Evolutionary conservation across 2,329 filamentous ascomycete genomes (phyloP), one percentile per base, ranked within the genome.

Genomic region (Botrytis byssoidea): DNA sequence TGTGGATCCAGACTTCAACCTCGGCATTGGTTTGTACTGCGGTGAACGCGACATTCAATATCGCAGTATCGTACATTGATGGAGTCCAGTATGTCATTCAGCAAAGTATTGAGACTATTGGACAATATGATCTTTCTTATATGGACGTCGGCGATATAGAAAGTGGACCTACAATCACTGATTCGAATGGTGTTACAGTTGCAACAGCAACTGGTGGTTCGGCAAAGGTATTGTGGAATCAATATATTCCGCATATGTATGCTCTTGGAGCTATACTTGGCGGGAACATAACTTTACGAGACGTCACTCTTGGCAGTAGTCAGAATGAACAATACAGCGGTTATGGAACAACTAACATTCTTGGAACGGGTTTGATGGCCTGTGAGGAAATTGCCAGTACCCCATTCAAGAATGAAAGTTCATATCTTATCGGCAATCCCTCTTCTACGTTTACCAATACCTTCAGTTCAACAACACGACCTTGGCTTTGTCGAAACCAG

Each of bases 401-500:
- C 25, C 67, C 67, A 44, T 70, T 59, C 48, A 70, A 37, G 37
- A 40, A 70, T 25, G 61, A 46, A 46, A 65, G 8, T 46, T 46
- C 61, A 46, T 46, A n/a, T 10, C 16, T 32, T 32, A 46, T 65
- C 16, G 1, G 18, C 25, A 22, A 65, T 32, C n/a, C 40, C 29
- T 46, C 18, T 32, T 29, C 61, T 20, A 32, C 61, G 2, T 65
- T 65, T 22, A 65, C n/a, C 29, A 65, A 65, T 18, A 65, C 61
- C 40, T 65, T 65, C 61, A 65, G n/a, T 22, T 51, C 51, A 6
- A 57, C 51, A 42, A 20, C 32, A 22, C 40, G 63, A 40, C 69
- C 71, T 10, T 75, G 74, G 66, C 73, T 74, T 69, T 79, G 77
- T 51, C 73, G 77, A 12, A 79, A 79, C 37, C 25, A 70, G 16